phyloP scores from a whole-genome alignment of 2,329 filamentous ascomycete species.

The Aspergillus ibericus region DNA sequence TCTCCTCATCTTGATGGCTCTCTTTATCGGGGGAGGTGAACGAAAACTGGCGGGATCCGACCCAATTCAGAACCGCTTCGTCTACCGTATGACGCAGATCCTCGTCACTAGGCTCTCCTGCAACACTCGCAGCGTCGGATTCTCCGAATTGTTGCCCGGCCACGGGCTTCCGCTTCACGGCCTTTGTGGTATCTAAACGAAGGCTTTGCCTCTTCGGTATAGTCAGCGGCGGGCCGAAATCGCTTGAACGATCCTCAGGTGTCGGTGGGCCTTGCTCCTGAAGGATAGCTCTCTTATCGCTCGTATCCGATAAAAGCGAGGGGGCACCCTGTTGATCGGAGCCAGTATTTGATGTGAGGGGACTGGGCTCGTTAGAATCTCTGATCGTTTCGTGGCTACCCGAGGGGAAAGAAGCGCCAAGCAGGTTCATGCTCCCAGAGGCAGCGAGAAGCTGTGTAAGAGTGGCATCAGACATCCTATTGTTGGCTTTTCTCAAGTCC shows the following conservation, averaged over 20 bases:
- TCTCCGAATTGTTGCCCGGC: conserved; percentile 37
- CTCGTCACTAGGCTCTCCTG: conserved; percentile 40
- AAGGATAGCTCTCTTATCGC: conserved; percentile 23
- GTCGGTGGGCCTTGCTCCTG: conserved; percentile 25
- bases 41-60: conserved; percentile 36
- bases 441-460: conserved; percentile 74
- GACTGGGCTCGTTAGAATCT: conserved; percentile 36
- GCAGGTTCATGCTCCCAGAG: conserved; percentile 54
- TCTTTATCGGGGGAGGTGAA: conserved; percentile 29
- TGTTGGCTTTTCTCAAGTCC: conserved; percentile 77
- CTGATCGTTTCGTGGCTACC: conserved; percentile 39
- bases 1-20: conserved; percentile 36
- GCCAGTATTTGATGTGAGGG: conserved; percentile 38
- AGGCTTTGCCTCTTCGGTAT: conserved; percentile 15
- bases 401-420: conserved; percentile 37
- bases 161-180: conserved; percentile 55
- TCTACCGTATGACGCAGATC: conserved; percentile 46
- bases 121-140: conserved; percentile 20
- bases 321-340: conserved; percentile 5
- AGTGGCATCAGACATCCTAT: conserved; percentile 78
- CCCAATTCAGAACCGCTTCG: conserved; percentile 52
- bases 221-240: conserved; percentile 7
- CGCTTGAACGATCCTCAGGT: conserved; percentile 16
- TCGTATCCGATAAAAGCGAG: conserved; percentile 4
- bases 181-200: conserved; percentile 43